phyloP scores from a whole-genome alignment of 2,329 filamentous ascomycete genomes.

The Magnaporthiopsis poae region DNA sequence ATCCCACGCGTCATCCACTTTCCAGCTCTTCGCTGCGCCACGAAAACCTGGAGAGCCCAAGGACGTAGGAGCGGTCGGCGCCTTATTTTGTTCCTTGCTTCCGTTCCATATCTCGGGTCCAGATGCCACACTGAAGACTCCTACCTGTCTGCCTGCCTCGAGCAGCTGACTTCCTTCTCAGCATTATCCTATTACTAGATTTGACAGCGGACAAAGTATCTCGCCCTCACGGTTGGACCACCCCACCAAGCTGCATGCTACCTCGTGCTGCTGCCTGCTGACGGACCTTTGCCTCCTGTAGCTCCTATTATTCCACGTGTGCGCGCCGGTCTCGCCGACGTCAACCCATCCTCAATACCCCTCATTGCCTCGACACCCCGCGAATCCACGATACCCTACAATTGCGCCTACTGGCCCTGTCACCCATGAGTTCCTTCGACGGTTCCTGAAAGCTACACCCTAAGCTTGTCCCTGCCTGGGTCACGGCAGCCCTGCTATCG shows the following conservation, averaged over 20 bases:
- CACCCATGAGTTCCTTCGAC: not conserved
- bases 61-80: not conserved
- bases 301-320: not conserved
- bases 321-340: not conserved
- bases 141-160: not conserved
- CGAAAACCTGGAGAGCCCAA: not conserved
- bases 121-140: not conserved
- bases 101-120: too few species aligned
- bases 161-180: not conserved
- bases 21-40: not conserved
- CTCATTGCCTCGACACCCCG: not conserved
- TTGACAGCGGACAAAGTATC: not conserved
- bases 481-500: conserved; percentile 53
- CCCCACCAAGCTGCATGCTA: not conserved
- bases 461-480: conserved; percentile 52
- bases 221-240: not conserved
- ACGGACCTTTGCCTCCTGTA: not conserved
- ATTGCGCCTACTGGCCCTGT: not conserved
- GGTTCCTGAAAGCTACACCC: not conserved
- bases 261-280: not conserved
- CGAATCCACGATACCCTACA: not conserved
- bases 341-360: not conserved
- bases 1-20: conserved; percentile 3
- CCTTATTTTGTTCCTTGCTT: not conserved
- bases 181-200: not conserved